Conservation (phyloP, 805 yeast genomes). For the Cyberlindnera japonica region DNA sequence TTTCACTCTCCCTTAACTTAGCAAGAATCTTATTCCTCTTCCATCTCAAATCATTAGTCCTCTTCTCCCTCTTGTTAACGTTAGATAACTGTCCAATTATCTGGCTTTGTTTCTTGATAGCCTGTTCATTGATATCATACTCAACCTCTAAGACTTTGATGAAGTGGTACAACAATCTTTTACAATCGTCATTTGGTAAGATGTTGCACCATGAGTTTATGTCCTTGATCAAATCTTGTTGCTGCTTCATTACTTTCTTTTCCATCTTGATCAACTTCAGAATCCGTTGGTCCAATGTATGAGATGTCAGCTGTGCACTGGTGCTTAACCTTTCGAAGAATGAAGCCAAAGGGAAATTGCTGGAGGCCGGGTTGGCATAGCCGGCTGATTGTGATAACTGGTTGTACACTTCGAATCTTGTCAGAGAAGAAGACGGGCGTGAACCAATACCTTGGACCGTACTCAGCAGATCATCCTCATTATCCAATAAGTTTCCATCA, state of each 20-base stretch:
- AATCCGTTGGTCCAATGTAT: constrained; percentile 32
- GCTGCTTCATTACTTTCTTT: constrained; percentile 34
- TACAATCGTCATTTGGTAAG: constrained; percentile 38
- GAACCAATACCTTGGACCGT: constrained; percentile 15
- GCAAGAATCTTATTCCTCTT: constrained; percentile 37
- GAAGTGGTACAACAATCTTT: constrained; percentile 38
- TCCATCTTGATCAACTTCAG: constrained; percentile 38
- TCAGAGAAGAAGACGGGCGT: constrained; percentile 16
- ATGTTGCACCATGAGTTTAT: constrained; percentile 39
- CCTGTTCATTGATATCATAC: constrained; percentile 32
- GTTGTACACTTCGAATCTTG: constrained; percentile 14
- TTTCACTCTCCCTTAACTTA: constrained; percentile 40
- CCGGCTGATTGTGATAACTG: constrained; percentile 11
- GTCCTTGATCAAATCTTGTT: constrained; percentile 38
- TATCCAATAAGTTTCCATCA: constrained; percentile 8
- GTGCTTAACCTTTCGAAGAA: constrained; percentile 25
- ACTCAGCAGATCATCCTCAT: constrained; percentile 16
- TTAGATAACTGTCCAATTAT: constrained; percentile 41
- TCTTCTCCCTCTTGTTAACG: constrained; percentile 48
- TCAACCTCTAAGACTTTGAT: constrained; percentile 37
- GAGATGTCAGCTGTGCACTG: constrained; percentile 25
- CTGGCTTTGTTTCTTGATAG: constrained; percentile 41
- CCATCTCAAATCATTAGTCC: constrained; percentile 37
- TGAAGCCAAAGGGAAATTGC: constrained; percentile 22
- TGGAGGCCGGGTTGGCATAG: constrained; percentile 2